Evolutionary conservation across 352 stramenopile genomes (phyloP), one percentile per base, ranked within the genome.

Genomic region (Phytophthora colocasiae): DNA sequence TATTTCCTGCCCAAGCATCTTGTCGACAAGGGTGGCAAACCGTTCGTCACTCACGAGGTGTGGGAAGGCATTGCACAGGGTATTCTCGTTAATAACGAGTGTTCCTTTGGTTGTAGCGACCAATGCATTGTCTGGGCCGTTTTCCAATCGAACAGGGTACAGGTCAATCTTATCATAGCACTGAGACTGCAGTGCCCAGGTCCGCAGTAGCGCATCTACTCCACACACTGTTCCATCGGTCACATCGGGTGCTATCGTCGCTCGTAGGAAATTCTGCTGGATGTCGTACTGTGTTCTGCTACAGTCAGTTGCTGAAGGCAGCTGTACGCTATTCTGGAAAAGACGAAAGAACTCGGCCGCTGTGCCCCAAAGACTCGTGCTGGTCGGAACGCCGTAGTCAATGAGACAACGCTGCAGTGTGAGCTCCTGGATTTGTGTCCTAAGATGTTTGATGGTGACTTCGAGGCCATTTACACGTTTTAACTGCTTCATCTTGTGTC

Each of bases 41-140:
- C 19, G 17, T 22, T 9, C 14, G 14, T 43, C 24, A n/a, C 7
- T 49, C 10, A 43, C 29, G 4, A 63, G n/a, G 34, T 49, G 14
- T 2, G 45, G 45, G n/a, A 63, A 63, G 3, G 36, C 56, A 24
- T 49, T 26, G 10, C 36, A 17, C 19, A 63, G n/a, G 11, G 56
- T 57, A 3, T 57, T 14, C 19, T 48, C 45, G 10, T 17, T 63
- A 36, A 63, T 40, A 2, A 36, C 41, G 14, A 44, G n/a, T 15
- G 11, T 47, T 11, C 27, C 38, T 17, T 48, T 57, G 10, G 56
- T 49, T 17, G 17, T 50, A 6, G 45, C 45, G 6, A 63, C 14
- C n/a, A 63, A 11, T 4, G 36, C n/a, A 6, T 43, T 36, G 29
- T 17, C 22, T 7, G 31, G 8, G 31, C 31, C 31, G 31, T 44